Evolutionary conservation across 1,284 basidiomycete species (phyloP).

Genomic region (Butyriboletus regius): DNA sequence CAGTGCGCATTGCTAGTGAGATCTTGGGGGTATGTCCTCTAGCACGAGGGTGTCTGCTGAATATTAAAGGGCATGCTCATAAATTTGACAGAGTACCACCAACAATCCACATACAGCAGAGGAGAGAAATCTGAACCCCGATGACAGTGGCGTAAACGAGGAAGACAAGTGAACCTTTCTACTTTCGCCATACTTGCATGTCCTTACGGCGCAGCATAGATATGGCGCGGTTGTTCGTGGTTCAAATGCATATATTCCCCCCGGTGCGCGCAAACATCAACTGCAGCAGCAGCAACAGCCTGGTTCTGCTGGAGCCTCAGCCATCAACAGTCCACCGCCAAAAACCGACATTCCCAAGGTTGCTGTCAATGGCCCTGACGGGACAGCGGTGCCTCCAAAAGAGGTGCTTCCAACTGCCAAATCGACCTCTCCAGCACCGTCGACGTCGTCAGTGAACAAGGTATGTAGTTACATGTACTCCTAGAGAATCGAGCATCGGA

Average conservation of each 20-base stretch:
- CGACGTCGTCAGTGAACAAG: conserved; percentile 37
- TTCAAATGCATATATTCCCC: conserved; percentile 87
- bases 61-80: conserved; percentile 2
- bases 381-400: conserved; percentile 37
- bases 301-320: conserved; percentile 14
- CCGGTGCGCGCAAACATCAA: conserved; percentile 62
- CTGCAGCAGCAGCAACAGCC: conserved; percentile 24
- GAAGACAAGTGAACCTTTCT: conserved; percentile 75
- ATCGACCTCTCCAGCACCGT: conserved; percentile 52
- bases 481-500: not conserved
- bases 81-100: conserved; percentile 46
- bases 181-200: conserved; percentile 11
- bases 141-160: conserved; percentile 76
- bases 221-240: conserved; percentile 89
- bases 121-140: conserved; percentile 68
- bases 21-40: conserved; percentile 68
- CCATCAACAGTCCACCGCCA: conserved; percentile 31
- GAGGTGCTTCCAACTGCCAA: conserved; percentile 45
- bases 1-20: conserved; percentile 83
- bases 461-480: conserved; percentile 17
- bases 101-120: conserved; percentile 85
- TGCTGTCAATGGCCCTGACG: conserved; percentile 65
- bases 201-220: conserved; percentile 38
- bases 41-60: not conserved
- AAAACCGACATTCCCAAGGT: conserved; percentile 60